phyloP scores from a whole-genome alignment of 176 grass and related monocot species.

The Rhipidocladum racemiflorum region DNA sequence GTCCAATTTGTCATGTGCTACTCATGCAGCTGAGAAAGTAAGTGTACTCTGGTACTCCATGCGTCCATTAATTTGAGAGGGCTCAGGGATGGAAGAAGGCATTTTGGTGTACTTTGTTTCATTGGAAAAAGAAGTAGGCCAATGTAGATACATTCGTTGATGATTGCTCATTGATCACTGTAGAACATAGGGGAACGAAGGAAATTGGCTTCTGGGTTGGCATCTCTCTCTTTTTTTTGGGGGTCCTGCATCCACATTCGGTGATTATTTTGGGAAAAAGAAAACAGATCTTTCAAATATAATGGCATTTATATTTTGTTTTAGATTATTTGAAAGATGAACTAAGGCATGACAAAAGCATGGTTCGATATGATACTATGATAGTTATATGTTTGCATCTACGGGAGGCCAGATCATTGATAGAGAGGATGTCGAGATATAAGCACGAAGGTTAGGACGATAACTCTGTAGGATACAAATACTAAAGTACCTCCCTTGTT shows the following conservation, averaged over 20 bases:
- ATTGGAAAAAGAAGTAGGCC: neutral
- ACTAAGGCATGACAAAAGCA: no score
- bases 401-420: no score
- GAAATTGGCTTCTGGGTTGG: conserved; percentile 12
- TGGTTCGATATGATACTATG: no score
- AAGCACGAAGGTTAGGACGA: no score
- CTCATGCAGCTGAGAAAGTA: neutral
- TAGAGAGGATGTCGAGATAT: no score
- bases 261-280: neutral
- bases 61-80: neutral
- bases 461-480: no score
- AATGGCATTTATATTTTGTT: neutral
- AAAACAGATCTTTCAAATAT: neutral
- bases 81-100: neutral
- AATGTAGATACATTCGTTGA: conserved; percentile 23
- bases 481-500: no score
- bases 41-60: neutral
- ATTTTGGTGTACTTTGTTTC: neutral
- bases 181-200: neutral
- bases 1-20: conserved; percentile 15
- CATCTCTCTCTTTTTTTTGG: neutral
- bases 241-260: neutral
- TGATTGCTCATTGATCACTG: conserved; percentile 18
- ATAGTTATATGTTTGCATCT: no score
- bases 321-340: neutral